These are phyloP conservation scores for Pestalotiopsis sp. DNA, from an alignment of 2,329 filamentous ascomycete species.

Conservation along the genomic window DNA sequence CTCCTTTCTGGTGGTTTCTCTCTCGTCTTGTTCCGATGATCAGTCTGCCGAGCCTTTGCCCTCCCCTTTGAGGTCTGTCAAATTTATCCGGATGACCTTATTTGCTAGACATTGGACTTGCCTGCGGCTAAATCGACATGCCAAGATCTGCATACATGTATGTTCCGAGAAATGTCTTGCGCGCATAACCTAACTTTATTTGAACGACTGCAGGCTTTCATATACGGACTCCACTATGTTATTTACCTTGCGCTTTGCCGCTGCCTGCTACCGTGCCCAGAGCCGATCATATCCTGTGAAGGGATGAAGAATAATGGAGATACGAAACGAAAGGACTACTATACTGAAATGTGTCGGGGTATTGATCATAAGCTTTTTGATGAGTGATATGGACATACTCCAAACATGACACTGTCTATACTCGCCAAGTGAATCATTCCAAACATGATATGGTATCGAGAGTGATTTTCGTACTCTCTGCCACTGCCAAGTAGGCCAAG, in stretches of 20 bases:
- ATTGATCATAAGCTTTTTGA: neutral
- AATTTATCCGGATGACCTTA: conserved; percentile 24
- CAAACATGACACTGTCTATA: too few relatives aligned
- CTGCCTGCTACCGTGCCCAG: neutral
- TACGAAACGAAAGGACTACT: neutral
- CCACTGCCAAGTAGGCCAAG: conserved; percentile 4
- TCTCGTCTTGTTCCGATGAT: neutral
- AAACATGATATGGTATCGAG: neutral
- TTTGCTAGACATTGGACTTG: conserved; percentile 18
- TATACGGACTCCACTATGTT: conserved; percentile 14
- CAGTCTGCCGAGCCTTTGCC: conserved; percentile 1
- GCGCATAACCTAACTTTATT: conserved; percentile 21
- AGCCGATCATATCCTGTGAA: neutral
- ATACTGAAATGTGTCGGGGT: neutral
- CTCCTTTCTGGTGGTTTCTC: neutral
- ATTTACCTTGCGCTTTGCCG: conserved; percentile 16
- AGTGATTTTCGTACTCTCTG: neutral
- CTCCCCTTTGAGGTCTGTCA: conserved; percentile 2
- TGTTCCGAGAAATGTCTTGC: neutral
- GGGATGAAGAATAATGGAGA: neutral
- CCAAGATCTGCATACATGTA: neutral
- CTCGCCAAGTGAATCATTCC: neutral
- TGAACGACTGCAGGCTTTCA: conserved; percentile 18
- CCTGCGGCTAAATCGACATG: conserved; percentile 30
- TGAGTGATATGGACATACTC: too few relatives aligned